These are phyloP conservation scores for Dendrocalamus sinicus DNA, from an alignment of 176 grass and related monocot species.

Conservation along the genomic window DNA sequence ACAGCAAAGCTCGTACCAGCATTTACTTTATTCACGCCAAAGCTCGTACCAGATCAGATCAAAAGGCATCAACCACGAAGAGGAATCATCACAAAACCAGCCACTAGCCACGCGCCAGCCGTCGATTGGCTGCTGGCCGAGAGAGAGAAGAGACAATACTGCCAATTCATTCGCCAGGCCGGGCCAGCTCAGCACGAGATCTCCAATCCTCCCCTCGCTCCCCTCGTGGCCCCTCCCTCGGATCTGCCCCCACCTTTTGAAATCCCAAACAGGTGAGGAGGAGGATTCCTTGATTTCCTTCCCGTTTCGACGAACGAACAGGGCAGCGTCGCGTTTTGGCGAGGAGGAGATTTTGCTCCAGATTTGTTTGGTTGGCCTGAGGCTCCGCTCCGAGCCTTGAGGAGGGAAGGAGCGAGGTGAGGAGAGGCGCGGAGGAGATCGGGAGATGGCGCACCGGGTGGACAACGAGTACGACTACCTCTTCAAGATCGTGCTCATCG, in stretches of 20 bases:
- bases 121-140: conserved; percentile 45
- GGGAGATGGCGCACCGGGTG: conserved; percentile 57
- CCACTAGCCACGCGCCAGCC: conserved; percentile 40
- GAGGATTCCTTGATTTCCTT: conserved; percentile 19
- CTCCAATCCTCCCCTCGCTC: conserved; percentile 16
- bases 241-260: conserved; percentile 23
- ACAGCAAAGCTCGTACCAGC: too few relatives aligned
- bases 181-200: conserved; percentile 48
- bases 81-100: neutral
- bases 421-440: neutral
- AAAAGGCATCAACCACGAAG: too few relatives aligned
- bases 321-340: neutral
- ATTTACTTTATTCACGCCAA: too few relatives aligned
- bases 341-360: neutral
- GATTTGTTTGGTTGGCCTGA: neutral
- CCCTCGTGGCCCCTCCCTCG: conserved; percentile 1
- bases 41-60: too few relatives aligned
- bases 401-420: neutral
- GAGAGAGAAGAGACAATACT: neutral
- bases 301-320: conserved; percentile 37
- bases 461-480: conserved; percentile 89
- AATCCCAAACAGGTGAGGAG: neutral
- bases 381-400: neutral
- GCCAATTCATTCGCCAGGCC: conserved; percentile 30
- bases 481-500: conserved; percentile 97